Evolutionary conservation across 192 early-diverging fungal genomes (phyloP).

Genomic region (Fimicolochytrium jonesii): DNA sequence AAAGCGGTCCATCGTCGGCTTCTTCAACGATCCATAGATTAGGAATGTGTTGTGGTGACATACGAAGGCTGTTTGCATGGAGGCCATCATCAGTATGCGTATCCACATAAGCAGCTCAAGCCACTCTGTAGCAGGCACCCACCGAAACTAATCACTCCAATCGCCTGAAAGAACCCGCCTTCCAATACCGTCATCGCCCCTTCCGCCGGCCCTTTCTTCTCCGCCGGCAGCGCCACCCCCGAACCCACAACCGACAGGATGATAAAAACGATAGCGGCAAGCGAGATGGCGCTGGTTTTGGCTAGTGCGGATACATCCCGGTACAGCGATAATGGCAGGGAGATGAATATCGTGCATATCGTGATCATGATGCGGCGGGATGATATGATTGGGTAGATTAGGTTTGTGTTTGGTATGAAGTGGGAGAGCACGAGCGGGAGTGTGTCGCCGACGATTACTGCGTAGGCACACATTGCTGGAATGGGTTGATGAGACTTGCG

Average conservation of each 20-base stretch:
- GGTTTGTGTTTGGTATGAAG: constrained; percentile 55
- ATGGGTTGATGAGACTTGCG: too few species aligned
- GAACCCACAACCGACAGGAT: constrained; percentile 46
- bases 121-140: too few species aligned
- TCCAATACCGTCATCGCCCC: constrained; percentile 3
- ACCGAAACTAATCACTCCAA: constrained; percentile 88
- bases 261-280: constrained; percentile 71
- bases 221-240: constrained; percentile 42
- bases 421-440: constrained; percentile 77
- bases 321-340: constrained; percentile 81
- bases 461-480: constrained; percentile 54
- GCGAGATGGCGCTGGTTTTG: constrained; percentile 81
- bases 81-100: too few species aligned
- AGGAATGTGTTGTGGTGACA: constrained; percentile 95
- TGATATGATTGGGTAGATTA: constrained; percentile 57
- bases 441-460: constrained; percentile 83
- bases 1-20: constrained; percentile 82
- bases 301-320: constrained; percentile 84
- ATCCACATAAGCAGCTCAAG: too few species aligned
- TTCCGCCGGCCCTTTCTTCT: constrained; percentile 54
- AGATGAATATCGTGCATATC: constrained; percentile 70
- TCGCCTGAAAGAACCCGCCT: constrained; percentile 40
- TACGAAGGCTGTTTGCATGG: constrained; percentile 76
- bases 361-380: constrained; percentile 71
- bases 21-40: constrained; percentile 79